Evolutionary conservation across 371 early-diverging fungal species (phyloP), one percentile per base, ranked within the genome.

Genomic region (Lichtheimia ramosa): DNA sequence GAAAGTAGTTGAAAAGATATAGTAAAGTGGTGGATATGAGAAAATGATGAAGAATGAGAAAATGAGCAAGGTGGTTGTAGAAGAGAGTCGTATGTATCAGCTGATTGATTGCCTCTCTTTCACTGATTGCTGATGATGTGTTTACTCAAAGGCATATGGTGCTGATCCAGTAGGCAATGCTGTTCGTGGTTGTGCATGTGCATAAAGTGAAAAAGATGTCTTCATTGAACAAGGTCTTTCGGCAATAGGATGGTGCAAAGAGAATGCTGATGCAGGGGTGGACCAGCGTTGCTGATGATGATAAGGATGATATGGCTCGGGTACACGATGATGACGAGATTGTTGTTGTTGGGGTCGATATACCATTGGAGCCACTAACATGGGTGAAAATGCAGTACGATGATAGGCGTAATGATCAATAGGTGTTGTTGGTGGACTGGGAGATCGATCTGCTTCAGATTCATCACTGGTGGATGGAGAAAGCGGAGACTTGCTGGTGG

Each of bases 361-460:
- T 21, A 65, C 72, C 53, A 62, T 65, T 52, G 58, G 66, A 34
- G 60, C 61, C 10, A 34, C 34, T 2, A 34, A 34, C 27, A 52
- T 46, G 34, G 61, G 42, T 10, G 54, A 61, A 16, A 59, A 63
- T n/a, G 53, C 51, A 40, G 54, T 51, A n/a, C 59, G 65, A 60
- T 50, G 61, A 25, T 40, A 63, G 42, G 48, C 55, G 49, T 24
- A 64, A 23, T 69, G 63, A 39, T 69, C 67, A 42, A 58, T 59
- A 27, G 68, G 63, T 50, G 63, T 58, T 41, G 59, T 62, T 34
- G 60, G 65, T 41, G 61, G 65, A 53, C 62, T 65, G 23, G 75
- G 75, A 39, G 75, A 69, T 50, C 62, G 48, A 41, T 75, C 75
- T 7, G 63, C 46, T 53, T 73, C 74, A 15, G 74, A 73, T 51